Evolutionary conservation across 345 rosid genomes (phyloP).

Genomic region (Gossypium anomalum): DNA sequence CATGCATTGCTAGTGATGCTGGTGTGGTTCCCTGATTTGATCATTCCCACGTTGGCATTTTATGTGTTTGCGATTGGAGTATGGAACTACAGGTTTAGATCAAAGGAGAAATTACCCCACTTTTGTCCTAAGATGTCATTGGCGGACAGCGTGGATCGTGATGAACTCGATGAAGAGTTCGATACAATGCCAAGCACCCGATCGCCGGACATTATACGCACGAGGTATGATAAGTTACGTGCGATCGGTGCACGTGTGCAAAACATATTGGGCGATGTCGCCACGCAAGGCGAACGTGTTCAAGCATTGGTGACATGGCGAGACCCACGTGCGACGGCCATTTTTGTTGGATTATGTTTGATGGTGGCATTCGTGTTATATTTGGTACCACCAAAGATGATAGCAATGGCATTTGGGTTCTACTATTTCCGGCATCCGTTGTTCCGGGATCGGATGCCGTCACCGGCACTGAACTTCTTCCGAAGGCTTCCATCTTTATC

Average conservation of each 20-base stretch:
- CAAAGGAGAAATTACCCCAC: conserved; percentile 50
- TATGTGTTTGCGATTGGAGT: conserved; percentile 72
- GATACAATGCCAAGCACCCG: conserved; percentile 53
- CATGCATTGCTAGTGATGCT: conserved; percentile 69
- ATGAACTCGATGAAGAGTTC: conserved; percentile 76
- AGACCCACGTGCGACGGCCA: conserved; percentile 79
- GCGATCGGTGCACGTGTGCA: conserved; percentile 52
- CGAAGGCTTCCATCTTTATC: conserved; percentile 68
- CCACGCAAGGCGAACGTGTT: conserved; percentile 68
- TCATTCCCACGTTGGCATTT: conserved; percentile 62
- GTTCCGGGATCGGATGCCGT: conserved; percentile 65
- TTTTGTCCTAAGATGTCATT: conserved; percentile 68
- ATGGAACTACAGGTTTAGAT: conserved; percentile 67
- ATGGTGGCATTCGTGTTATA: conserved; percentile 64
- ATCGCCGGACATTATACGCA: conserved; percentile 39
- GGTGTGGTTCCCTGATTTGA: conserved; percentile 80
- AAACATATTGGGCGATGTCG: conserved; percentile 61
- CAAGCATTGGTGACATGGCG: conserved; percentile 84
- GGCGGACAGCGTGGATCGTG: conserved; percentile 48
- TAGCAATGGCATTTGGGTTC: conserved; percentile 78
- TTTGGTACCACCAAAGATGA: conserved; percentile 74
- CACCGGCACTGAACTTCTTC: conserved; percentile 69
- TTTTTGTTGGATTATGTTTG: conserved; percentile 67
- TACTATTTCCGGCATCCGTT: conserved; percentile 81
- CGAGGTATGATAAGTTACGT: conserved; percentile 62